Base-by-base conservation (phyloP, 2,329 filamentous ascomycete species). In the Teratosphaeria epicoccoides region DNA sequence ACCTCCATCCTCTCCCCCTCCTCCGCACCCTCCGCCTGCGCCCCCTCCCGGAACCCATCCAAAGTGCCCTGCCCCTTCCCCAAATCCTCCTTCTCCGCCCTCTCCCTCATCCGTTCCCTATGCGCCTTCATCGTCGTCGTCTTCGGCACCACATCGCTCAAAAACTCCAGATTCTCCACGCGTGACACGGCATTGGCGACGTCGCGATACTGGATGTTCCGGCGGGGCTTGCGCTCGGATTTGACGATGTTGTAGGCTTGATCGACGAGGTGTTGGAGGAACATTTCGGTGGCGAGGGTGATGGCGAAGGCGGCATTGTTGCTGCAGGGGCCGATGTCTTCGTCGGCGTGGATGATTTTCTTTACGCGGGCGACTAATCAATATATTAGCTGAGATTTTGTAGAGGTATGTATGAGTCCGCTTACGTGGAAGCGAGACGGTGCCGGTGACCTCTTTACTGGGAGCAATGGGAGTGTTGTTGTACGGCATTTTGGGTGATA, bases 191-290 rank as follows among this genome's bases (percentile, higher is more conserved):
- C 91, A 63, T 82, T 87, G 60, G 90, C 85, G 43, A 98, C 78
- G 70, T 98, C 93, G 66, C 88, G 88, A 74, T 98, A 98, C 68
- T 97, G 93, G 56, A 98, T 85, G 64, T 94, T 96, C 55, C 90
- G 83, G 52, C 93, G 80, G 5, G 91, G 91, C 69, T 97, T 97
- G 61, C 85, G 54, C 71, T 97, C 93, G 1, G 89, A 80, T 66
- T 93, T 94, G 62, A 90, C 86, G 63, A 95, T 87, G 63, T 87
- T 90, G 67, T 95, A 84, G 24, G 85, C 84, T 68, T 94, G 87
- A 56, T 85, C 80, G 20, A 90, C 83, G 24, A 98, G 80, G 68
- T 97, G 86, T 68, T 95, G 88, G 59, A 98, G 84, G 73, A 98
- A 97, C 78, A 95, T 84, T 72, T 98, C 93, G 3, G 93, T 90